Base-by-base conservation (phyloP, 2,329 filamentous ascomycete species). In the Aspergillus alliaceus region DNA sequence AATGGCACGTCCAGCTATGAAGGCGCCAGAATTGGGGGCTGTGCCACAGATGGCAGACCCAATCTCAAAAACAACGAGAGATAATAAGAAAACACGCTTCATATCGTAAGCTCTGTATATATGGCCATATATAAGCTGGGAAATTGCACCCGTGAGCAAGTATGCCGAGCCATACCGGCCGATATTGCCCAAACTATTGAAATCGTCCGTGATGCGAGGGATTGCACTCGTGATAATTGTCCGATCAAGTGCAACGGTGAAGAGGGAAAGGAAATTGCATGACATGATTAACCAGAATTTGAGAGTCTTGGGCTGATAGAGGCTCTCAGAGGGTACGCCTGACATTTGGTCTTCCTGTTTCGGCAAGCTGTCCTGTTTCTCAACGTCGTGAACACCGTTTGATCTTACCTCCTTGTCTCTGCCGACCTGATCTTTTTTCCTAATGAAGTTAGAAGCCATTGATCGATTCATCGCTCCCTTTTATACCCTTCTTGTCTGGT, bases 81-180 rank as follows among this genome's bases (percentile, higher is more conserved):
- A 51, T 11, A 46, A 6, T 3, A 58, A 4, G 11, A 40, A 40
- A 6, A 40, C 37, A 20, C 25, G 20, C 20, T 40, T 40, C 37
- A 22, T 20, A 15, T 40, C 20, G 20, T 40, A 40, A 22, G 20
- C n/a, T 22, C 9, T 3, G 37, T 40, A 40, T 22, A 40, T 40
- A 11, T 74, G 74, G 54, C 77, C 77, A 50, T 66, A 68, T n/a
- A 69, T 54, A 25, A 69, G 69, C 47, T 69, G 66, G 39, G 67
- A 67, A 8, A 61, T 60, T 20, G 61, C 61, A 51, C 62, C 58
- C 3, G 71, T 69, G 22, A 75, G 58, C 40, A 74, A 63, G 57
- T 72, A 75, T 12, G 68, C 60, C 22, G 65, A 69, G 12, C 66
- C 72, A 59, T 75, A 75, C 72, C 72, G 74, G 18, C 70, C 70